These are phyloP conservation scores for Boletus pseudopeckii DNA, from an alignment of 768 basidiomycete genomes.

Conservation along the genomic window DNA sequence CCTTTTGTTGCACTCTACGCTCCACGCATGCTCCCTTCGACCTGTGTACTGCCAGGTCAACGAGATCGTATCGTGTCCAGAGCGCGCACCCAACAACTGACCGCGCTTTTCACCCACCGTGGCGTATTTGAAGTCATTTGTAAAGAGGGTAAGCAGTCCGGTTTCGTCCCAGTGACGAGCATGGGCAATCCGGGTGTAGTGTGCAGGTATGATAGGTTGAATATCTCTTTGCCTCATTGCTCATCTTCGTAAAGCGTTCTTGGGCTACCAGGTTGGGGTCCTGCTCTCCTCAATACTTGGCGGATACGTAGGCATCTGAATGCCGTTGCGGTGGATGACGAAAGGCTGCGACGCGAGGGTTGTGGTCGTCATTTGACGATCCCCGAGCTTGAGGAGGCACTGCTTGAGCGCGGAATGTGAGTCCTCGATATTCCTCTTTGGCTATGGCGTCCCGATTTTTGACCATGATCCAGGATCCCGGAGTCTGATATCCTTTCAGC, in stretches of 20 bases:
- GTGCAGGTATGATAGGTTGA: constrained; percentile 49
- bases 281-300: constrained; percentile 29
- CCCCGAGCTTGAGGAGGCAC: constrained; percentile 58
- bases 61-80: constrained; percentile 58
- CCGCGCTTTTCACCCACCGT: constrained; percentile 37
- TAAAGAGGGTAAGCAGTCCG: constrained; percentile 32
- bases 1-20: constrained; percentile 82
- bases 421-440: constrained; percentile 25
- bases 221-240: not conserved
- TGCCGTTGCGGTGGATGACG: constrained; percentile 57
- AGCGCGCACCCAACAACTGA: constrained; percentile 45
- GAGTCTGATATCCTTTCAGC: constrained; percentile 33
- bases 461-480: constrained; percentile 35
- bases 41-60: constrained; percentile 82
- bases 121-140: constrained; percentile 34
- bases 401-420: constrained; percentile 78
- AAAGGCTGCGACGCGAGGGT: constrained; percentile 51
- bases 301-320: constrained; percentile 38
- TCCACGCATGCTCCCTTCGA: constrained; percentile 83
- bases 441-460: not conserved
- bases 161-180: constrained; percentile 21
- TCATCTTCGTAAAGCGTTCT: constrained; percentile 37
- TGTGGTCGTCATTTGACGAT: constrained; percentile 43
- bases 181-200: constrained; percentile 36
- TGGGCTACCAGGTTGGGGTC: constrained; percentile 39